phyloP scores from a whole-genome alignment of 2,329 filamentous ascomycete species.

The Camillea tinctor region DNA sequence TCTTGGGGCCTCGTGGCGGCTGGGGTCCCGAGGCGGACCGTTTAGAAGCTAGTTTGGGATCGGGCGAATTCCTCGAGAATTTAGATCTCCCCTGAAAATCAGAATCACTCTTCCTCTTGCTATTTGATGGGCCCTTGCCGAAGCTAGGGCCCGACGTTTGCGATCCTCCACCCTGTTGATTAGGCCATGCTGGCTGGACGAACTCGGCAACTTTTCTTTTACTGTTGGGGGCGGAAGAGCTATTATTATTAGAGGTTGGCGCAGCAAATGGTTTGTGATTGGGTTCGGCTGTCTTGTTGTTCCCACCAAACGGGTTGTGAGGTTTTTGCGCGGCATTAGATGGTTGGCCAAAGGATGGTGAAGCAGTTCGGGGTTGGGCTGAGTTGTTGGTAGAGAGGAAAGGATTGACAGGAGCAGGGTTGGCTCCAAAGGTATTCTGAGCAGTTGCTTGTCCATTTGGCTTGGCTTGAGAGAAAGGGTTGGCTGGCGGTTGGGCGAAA shows the following conservation, averaged over 20 bases:
- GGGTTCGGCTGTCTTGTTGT: slow-evolving; percentile 1
- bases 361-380: slow-evolving; percentile 6
- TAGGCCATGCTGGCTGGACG: slow-evolving; percentile 27
- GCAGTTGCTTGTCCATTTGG: slow-evolving; percentile 6
- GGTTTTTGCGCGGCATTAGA: slow-evolving; percentile 2
- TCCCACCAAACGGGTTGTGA: slow-evolving; percentile 15
- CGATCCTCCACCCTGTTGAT: slow-evolving; percentile 8
- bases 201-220: slow-evolving; percentile 19
- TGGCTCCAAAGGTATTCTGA: slow-evolving; percentile 6
- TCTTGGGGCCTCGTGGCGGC: not conserved
- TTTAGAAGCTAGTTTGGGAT: slow-evolving; percentile 5
- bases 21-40: slow-evolving; percentile 4
- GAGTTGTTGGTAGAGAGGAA: slow-evolving; percentile 6
- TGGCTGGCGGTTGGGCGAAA: slow-evolving; percentile 19
- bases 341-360: slow-evolving; percentile 15
- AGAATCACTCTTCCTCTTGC: slow-evolving; percentile 19
- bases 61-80: slow-evolving; percentile 14
- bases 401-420: slow-evolving; percentile 8
- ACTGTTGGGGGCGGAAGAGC: slow-evolving; percentile 5
- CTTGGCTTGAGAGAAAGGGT: slow-evolving; percentile 20
- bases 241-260: not conserved
- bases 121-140: slow-evolving; percentile 6
- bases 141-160: not conserved
- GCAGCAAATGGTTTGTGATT: slow-evolving; percentile 10
- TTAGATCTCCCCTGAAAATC: slow-evolving; percentile 14